These are phyloP conservation scores for Hysterium pulicare DNA, from an alignment of 2,329 filamentous ascomycete genomes.

Conservation along the genomic window DNA sequence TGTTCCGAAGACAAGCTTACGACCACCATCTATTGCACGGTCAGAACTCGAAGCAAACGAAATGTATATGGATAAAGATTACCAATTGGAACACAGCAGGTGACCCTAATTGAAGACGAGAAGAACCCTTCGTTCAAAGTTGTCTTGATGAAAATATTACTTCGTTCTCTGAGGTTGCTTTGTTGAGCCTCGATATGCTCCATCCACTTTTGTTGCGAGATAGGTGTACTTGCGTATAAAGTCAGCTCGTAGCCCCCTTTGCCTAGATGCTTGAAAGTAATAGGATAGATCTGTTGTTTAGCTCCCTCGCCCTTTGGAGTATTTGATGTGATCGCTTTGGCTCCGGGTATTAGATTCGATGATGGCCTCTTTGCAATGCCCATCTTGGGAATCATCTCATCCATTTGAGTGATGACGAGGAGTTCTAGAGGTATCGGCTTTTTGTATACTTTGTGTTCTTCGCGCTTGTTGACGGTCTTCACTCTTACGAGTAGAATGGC, in stretches of 20 bases:
- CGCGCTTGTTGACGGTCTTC: conserved; percentile 87
- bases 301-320: conserved; percentile 33
- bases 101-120: conserved; percentile 82
- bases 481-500: conserved; percentile 86
- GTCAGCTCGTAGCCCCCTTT: conserved; percentile 94
- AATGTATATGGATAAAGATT: conserved; percentile 34
- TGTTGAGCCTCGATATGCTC: conserved; percentile 93
- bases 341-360: conserved; percentile 70
- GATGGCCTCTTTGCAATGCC: conserved; percentile 83
- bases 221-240: conserved; percentile 79
- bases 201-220: conserved; percentile 92
- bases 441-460: conserved; percentile 92
- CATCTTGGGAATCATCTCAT: conserved; percentile 80
- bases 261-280: conserved; percentile 93
- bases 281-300: conserved; percentile 77
- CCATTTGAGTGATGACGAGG: conserved; percentile 93
- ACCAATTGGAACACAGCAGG: conserved; percentile 91
- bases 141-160: conserved; percentile 67
- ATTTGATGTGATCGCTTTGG: conserved; percentile 49
- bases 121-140: conserved; percentile 84
- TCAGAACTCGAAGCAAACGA: too few relatives aligned
- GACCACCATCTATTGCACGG: conserved; percentile 69
- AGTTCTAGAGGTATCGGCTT: conserved; percentile 94
- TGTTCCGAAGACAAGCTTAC: conserved; percentile 91
- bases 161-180: conserved; percentile 72